Evolutionary conservation across 2,329 filamentous ascomycete species (phyloP).

Genomic region (Fusarium secorum): DNA sequence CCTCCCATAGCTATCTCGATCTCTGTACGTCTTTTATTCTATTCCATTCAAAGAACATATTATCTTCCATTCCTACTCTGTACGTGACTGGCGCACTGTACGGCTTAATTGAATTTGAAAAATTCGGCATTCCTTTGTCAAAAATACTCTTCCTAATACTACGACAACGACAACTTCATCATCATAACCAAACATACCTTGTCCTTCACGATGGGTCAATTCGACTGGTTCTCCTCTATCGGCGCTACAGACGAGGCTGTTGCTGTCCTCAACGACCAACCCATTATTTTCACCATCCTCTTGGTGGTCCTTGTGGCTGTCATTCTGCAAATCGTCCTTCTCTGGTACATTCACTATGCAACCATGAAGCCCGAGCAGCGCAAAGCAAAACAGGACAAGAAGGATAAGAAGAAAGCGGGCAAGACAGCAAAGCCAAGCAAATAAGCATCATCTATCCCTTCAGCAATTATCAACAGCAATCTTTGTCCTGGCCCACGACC

Average conservation of each 20-base stretch:
- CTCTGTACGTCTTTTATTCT: slow-evolving; percentile 1
- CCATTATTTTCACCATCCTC: slow-evolving; percentile 65
- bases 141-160: not conserved
- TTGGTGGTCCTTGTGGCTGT: slow-evolving; percentile 61
- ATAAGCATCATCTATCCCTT: not conserved
- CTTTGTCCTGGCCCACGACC: not conserved
- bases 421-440: slow-evolving; percentile 29
- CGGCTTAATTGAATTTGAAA: slow-evolving; percentile 6
- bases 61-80: slow-evolving; percentile 6
- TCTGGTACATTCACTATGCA: slow-evolving; percentile 67
- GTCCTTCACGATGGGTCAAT: slow-evolving; percentile 55
- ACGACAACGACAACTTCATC: not conserved
- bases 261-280: slow-evolving; percentile 68
- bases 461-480: not conserved
- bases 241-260: slow-evolving; percentile 67
- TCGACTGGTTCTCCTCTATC: slow-evolving; percentile 64
- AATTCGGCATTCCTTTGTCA: not conserved
- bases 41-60: slow-evolving; percentile 5
- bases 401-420: slow-evolving; percentile 53
- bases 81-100: slow-evolving; percentile 42
- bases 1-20: slow-evolving; percentile 15
- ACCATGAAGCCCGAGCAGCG: slow-evolving; percentile 68
- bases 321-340: slow-evolving; percentile 55
- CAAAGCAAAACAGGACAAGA: slow-evolving; percentile 59
- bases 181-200: not conserved